These are phyloP conservation scores for Hymenoscyphus linearis DNA, from an alignment of 2,329 filamentous ascomycete species.

Conservation along the genomic window DNA sequence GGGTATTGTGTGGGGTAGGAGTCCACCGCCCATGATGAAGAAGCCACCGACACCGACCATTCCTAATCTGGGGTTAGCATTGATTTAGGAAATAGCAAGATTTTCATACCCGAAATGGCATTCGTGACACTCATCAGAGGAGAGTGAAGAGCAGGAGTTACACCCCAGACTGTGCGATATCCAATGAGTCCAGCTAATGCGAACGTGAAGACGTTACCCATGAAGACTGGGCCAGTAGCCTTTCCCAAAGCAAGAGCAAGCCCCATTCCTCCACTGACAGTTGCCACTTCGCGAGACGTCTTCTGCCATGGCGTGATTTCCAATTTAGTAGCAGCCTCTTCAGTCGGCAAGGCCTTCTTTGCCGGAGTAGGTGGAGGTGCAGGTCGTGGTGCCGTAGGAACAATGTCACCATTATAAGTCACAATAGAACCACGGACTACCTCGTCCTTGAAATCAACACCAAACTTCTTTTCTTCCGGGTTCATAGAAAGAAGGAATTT, in stretches of 20 bases:
- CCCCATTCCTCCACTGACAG: slow-evolving; percentile 73
- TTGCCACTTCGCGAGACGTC: slow-evolving; percentile 67
- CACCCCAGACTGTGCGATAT: slow-evolving; percentile 85
- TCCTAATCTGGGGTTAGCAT: slow-evolving; percentile 36
- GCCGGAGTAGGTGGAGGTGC: slow-evolving; percentile 49
- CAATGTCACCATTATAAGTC: slow-evolving; percentile 68
- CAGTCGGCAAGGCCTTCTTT: slow-evolving; percentile 44
- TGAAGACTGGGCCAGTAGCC: slow-evolving; percentile 75
- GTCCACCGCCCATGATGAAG: slow-evolving; percentile 83
- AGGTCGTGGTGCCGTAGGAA: slow-evolving; percentile 70
- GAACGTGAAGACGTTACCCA: slow-evolving; percentile 83
- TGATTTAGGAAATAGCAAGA: neutral
- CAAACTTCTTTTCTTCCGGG: slow-evolving; percentile 72
- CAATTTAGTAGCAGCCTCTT: slow-evolving; percentile 50
- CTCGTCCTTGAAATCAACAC: slow-evolving; percentile 75
- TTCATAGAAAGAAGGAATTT: slow-evolving; percentile 81
- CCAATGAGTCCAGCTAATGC: slow-evolving; percentile 79
- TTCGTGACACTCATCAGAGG: slow-evolving; percentile 92
- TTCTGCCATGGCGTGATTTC: slow-evolving; percentile 79
- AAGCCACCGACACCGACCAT: slow-evolving; percentile 87
- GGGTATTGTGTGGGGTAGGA: slow-evolving; percentile 70
- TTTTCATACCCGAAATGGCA: slow-evolving; percentile 65
- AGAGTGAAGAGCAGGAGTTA: slow-evolving; percentile 75
- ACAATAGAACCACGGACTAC: slow-evolving; percentile 83
- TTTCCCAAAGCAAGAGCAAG: slow-evolving; percentile 72